Evolutionary conservation across 768 basidiomycete species (phyloP), one percentile per base, ranked within the genome.

Genomic region (Serendipita vermifera): DNA sequence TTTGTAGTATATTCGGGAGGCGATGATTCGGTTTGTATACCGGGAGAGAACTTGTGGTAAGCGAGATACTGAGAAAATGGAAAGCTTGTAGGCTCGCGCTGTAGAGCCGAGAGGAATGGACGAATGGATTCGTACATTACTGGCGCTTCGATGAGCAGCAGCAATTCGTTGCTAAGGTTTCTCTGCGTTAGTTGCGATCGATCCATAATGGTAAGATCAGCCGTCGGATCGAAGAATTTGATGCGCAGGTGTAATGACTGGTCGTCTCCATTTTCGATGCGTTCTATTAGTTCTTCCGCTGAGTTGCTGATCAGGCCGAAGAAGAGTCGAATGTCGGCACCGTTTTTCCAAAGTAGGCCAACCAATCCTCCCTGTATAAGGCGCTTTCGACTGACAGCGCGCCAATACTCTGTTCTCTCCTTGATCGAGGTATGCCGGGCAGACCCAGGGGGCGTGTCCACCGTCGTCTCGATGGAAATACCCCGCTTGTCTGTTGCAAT

Each of bases 121-220:
- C 81, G 71, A 32, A 82, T 75, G 0, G 80, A 71, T 58, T 83
- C 83, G 58, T 76, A 84, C 76, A 86, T 76, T 56, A 85, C 76
- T 0, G 77, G 74, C 0, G 77, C 73, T 58, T 86, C 83, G 13
- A 85, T 67, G 22, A 85, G 67, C 2, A 82, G 54, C 48, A 60
- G 56, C 31, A 48, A 27, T 2, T 17, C 9, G 17, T 48, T 15
- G 3, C 38, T 15, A 9, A 6, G 13, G 13, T n/a, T 60, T 70
- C 65, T 39, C 51, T 29, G 33, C 4, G 9, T 15, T 7, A 31
- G n/a, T 33, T 51, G 46, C 22, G 15, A 22, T 29, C 46, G 31
- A 22, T 51, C 46, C 46, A 51, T 51, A 20, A 74, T 70, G 38
- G 68, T 64, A 5, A 83, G 63, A 61, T 83, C 75, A 1, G 83